phyloP scores from a whole-genome alignment of 805 yeast genomes.

The Cyberlindnera xishuangbannaensis region DNA sequence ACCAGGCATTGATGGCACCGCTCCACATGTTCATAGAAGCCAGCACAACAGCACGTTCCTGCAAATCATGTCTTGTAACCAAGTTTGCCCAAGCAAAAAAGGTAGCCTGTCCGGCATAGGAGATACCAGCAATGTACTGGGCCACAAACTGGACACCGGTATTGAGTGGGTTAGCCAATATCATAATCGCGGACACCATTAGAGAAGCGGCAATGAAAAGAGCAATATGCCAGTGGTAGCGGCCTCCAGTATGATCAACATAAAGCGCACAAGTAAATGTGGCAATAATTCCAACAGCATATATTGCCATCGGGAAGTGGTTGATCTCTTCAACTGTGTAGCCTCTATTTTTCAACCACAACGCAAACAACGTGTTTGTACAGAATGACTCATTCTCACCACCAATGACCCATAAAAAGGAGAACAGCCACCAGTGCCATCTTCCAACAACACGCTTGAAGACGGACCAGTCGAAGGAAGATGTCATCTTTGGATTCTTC shows the following conservation, averaged over 20 bases:
- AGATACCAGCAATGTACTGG: constrained; percentile 47
- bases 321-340: constrained; percentile 42
- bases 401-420: constrained; percentile 46
- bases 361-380: constrained; percentile 41
- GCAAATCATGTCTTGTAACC: constrained; percentile 50
- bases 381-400: constrained; percentile 46
- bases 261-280: constrained; percentile 39
- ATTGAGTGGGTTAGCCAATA: constrained; percentile 36
- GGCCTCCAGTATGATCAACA: constrained; percentile 36
- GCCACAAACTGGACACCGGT: constrained; percentile 41
- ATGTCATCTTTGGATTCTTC: constrained; percentile 32
- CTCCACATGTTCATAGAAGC: constrained; percentile 65
- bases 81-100: constrained; percentile 62
- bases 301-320: constrained; percentile 50
- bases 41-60: constrained; percentile 57
- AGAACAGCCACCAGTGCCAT: constrained; percentile 56
- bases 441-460: constrained; percentile 40
- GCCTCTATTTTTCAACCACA: constrained; percentile 36
- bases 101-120: constrained; percentile 55
- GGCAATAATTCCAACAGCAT: constrained; percentile 43
- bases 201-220: constrained; percentile 36
- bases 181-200: constrained; percentile 41
- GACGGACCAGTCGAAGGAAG: constrained; percentile 29
- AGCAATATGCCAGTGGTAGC: constrained; percentile 49
- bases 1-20: constrained; percentile 61